A percentile compares a stretch with the other conserved stretches of the same genome.
phyloP scores from a whole-genome alignment of 805 yeast genomes.

The Metschnikowia picachoensis region DNA sequence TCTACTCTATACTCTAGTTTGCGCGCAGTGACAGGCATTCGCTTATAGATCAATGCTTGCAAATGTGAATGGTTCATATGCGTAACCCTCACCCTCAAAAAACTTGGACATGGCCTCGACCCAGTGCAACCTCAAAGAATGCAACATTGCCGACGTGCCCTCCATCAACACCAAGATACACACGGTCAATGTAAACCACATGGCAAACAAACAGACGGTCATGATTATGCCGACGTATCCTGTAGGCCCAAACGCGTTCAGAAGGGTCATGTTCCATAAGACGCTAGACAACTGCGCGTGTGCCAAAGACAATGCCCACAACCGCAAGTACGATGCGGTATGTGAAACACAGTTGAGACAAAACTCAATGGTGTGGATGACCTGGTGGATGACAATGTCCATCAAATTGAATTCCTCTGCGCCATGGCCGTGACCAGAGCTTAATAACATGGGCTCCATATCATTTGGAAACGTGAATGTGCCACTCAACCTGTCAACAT shows the following conservation, averaged over 20 bases:
- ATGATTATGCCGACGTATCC: slow-evolving; percentile 54
- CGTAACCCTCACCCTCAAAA: slow-evolving; percentile 72
- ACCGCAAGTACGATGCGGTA: slow-evolving; percentile 71
- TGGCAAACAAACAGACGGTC: slow-evolving; percentile 60
- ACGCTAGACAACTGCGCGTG: slow-evolving; percentile 77
- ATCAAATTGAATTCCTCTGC: slow-evolving; percentile 46
- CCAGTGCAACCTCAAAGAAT: slow-evolving; percentile 75
- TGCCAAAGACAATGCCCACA: slow-evolving; percentile 77
- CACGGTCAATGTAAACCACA: slow-evolving; percentile 73
- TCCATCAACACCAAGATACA: slow-evolving; percentile 73
- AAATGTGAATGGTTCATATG: slow-evolving; percentile 62
- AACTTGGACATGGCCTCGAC: slow-evolving; percentile 80
- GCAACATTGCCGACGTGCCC: slow-evolving; percentile 83
- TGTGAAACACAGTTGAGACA: slow-evolving; percentile 77
- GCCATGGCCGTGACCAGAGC: slow-evolving; percentile 33
- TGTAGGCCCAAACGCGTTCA: slow-evolving; percentile 53
- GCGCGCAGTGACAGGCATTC: neutral
- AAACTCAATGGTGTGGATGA: slow-evolving; percentile 76
- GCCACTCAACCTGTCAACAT: slow-evolving; percentile 18
- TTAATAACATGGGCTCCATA: slow-evolving; percentile 30
- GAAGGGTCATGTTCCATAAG: slow-evolving; percentile 72
- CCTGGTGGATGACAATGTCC: slow-evolving; percentile 74
- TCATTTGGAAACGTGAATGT: slow-evolving; percentile 33
- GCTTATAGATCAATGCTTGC: slow-evolving; percentile 14
- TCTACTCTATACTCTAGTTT: neutral